Base-by-base conservation (phyloP, 495 filamentous ascomycete genomes). In the Podospora fimiseda region DNA sequence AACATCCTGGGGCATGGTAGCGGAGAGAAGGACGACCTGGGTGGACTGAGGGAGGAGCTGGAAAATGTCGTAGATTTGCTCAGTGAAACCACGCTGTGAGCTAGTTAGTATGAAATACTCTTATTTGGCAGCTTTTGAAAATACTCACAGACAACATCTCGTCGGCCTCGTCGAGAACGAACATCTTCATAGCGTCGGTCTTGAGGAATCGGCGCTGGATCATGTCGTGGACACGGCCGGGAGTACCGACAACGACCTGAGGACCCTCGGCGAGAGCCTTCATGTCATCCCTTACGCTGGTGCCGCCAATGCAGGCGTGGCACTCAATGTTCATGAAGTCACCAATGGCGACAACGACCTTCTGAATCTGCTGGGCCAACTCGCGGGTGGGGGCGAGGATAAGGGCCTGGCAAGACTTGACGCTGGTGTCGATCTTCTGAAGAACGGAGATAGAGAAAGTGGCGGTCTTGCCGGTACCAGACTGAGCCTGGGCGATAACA, bases 281-380 rank as follows among this genome's bases (percentile, higher is more conserved):
- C 60, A 97, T 96, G 70, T 99, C 93, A 56, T 97, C 92, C 41
- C 93, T 88, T 50, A 99, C 88, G 63, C 92, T 96, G 55, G 93
- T 99, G 24, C 93, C 93, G 57, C 93, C 93, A 71, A 99, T 99
- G 69, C 94, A 97, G 59, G 93, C 90, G 61, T 99, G 93, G 72
- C 94, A 97, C 70, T 99, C 89, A 2, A 97, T 87, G 65, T 97
- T 99, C 94, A 97, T 97, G 77, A 94, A 99, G 67, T 99, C 93
- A 46, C 93, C 93, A 23, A 99, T 84, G 14, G 91, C 93, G 79
- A 97, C 89, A 59, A 99, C 84, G 48, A 99, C 93, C 43, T 89
- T 94, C 67, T 97, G 93, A 60, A 99, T 99, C 70, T 99, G 93
- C 49, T 90, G 93, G 33, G 93, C 93, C 50, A 99, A 81, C 84